phyloP scores from a whole-genome alignment of 352 stramenopile genomes.

The Phytophthora boehmeriae region DNA sequence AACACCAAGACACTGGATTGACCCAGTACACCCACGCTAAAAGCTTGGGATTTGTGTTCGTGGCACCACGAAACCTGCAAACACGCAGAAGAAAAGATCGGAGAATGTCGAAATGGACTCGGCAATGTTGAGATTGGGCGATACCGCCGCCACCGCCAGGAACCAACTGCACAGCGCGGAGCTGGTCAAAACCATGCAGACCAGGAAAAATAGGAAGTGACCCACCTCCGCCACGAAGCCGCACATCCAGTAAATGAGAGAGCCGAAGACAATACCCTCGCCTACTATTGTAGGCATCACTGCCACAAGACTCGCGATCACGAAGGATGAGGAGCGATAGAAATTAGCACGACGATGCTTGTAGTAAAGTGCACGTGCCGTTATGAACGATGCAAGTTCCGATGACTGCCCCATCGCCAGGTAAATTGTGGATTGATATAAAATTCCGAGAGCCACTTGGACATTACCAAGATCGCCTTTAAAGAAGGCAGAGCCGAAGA shows the following conservation, averaged over 20 bases:
- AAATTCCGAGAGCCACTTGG: constrained; percentile 60
- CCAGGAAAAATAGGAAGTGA: constrained; percentile 24
- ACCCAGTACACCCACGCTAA: constrained; percentile 34
- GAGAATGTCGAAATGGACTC: constrained; percentile 37
- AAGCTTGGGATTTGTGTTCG: constrained; percentile 34
- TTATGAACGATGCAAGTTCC: constrained; percentile 70
- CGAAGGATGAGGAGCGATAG: constrained; percentile 65
- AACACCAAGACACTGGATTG: constrained; percentile 40
- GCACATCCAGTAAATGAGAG: constrained; percentile 89
- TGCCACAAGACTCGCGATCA: constrained; percentile 28
- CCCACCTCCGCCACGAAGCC: constrained; percentile 42
- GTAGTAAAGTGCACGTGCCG: constrained; percentile 59
- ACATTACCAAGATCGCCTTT: constrained; percentile 29
- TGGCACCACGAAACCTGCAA: constrained; percentile 47
- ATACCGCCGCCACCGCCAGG: constrained; percentile 24
- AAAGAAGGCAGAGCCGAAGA: constrained; percentile 41
- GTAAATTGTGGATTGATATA: constrained; percentile 81
- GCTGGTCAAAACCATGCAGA: constrained; percentile 22
- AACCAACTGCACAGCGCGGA: constrained; percentile 23
- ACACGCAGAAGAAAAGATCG: constrained; percentile 31
- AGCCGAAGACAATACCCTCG: constrained; percentile 69
- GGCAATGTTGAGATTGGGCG: constrained; percentile 33
- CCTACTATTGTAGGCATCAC: constrained; percentile 30
- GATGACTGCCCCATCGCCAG: constrained; percentile 65
- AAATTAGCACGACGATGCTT: constrained; percentile 78